These are phyloP conservation scores for Aspergillus sclerotioniger DNA, from an alignment of 495 filamentous ascomycete genomes.

Conservation along the genomic window DNA sequence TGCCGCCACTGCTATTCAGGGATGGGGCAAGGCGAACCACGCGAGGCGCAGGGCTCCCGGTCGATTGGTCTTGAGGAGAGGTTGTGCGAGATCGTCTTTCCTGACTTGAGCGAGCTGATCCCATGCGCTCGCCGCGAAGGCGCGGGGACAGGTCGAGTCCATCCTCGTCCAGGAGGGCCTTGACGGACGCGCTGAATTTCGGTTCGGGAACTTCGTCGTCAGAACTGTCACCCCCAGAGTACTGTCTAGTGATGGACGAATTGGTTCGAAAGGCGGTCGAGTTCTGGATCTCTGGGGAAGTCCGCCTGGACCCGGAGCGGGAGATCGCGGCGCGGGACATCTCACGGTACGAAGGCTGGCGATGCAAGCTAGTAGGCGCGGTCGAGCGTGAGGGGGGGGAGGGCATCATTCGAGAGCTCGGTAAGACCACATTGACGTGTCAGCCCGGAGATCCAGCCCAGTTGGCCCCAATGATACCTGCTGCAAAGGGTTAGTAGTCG, in stretches of 20 bases:
- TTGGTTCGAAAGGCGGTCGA: conserved; percentile 19
- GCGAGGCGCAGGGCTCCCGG: conserved; percentile 44
- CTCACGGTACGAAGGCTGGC: conserved; percentile 35
- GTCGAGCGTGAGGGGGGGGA: conserved; percentile 40
- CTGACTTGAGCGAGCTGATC: conserved; percentile 28
- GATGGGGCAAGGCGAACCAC: conserved; percentile 60
- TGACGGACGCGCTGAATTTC: conserved; percentile 76
- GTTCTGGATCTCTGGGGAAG: conserved; percentile 35
- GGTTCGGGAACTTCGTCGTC: conserved; percentile 73
- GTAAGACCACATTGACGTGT: conserved; percentile 19
- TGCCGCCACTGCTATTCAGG: conserved; percentile 27
- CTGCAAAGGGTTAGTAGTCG: conserved; percentile 2
- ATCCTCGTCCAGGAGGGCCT: conserved; percentile 69
- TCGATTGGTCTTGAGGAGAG: conserved; percentile 41
- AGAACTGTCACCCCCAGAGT: conserved; percentile 63
- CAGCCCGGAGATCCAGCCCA: conserved; percentile 6
- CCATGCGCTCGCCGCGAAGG: conserved; percentile 34
- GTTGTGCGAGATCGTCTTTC: conserved; percentile 39
- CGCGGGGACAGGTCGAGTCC: conserved; percentile 54
- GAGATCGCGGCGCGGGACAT: conserved; percentile 43
- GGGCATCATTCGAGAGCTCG: conserved; percentile 31
- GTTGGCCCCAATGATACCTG: conserved; percentile 4
- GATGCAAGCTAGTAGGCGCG: conserved; percentile 33
- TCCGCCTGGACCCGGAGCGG: conserved; percentile 42
- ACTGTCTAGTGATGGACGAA: conserved; percentile 29